Evolutionary conservation across 371 early-diverging fungal genomes (phyloP), one percentile per base, ranked within the genome.

Genomic region (Paramicrosporidium saccamoebae): DNA sequence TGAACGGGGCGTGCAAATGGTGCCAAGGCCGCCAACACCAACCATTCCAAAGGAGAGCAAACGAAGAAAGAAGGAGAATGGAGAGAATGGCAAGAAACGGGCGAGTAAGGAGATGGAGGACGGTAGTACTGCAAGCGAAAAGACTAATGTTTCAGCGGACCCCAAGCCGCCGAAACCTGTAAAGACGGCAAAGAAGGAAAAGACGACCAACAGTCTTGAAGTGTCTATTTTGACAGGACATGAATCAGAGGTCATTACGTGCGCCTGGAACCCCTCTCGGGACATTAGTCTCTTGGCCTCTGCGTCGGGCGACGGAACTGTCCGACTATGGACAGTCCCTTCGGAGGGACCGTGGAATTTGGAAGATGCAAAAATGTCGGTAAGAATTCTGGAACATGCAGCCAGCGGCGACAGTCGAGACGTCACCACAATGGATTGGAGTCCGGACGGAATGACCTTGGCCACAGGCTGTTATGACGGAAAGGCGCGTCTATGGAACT

Each of bases 401-500:
- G 27, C 44, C 13, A 46, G 43, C 9, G 55, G 48, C 3, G 41
- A 31, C 20, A 58, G 51, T 22, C 54, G 57, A 22, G 59, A 64
- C 24, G 68, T 78, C 3, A 74, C 74, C n/a, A 49, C 79, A 1
- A 35, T 90, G 32, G 74, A 64, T 21, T 90, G 90, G 90, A 72
- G 64, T 45, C 59, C 72, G 4, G 42, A 48, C 3, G 92, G 86
- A 14, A 55, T 49, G 14, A 36, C 63, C 19, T 45, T 90, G 12
- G 86, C 82, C 5, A 72, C 84, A 3, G 92, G 77, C 5, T 58
- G 67, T n/a, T 74, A 71, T 33, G 74, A 71, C 39, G 92, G 88
- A 1, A 56, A 62, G 29, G 64, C 64, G 13, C 55, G 79, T 12
- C 54, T 82, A 10, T 88, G 79, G 78, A 55, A 64, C 7, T 52